These are phyloP conservation scores for Dictyostelium capitatum DNA, from an alignment of 78 protist genomes.

Conservation along the genomic window DNA sequence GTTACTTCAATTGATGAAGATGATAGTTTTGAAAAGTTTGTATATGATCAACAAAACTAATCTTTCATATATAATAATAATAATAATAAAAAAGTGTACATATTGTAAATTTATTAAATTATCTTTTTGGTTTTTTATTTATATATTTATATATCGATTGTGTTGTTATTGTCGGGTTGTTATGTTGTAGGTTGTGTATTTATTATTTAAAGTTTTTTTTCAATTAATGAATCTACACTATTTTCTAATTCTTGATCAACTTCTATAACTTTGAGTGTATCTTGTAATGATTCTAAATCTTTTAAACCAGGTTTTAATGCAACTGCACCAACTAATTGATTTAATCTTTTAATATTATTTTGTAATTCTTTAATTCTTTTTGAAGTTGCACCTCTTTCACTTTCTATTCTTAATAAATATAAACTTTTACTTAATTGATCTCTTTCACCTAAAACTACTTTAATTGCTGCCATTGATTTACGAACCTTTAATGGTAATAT, in stretches of 20 bases:
- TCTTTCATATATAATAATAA: neutral
- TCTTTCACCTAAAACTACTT: slow-evolving; percentile 67
- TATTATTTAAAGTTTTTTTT: slow-evolving; percentile 13
- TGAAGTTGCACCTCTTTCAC: neutral
- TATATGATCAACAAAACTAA: neutral
- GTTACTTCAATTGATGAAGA: slow-evolving; percentile 10
- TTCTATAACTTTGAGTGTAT: neutral
- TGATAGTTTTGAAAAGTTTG: slow-evolving; percentile 6
- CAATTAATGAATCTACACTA: neutral
- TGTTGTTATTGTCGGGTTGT: neutral
- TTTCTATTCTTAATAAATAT: slow-evolving; percentile 32
- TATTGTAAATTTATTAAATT: slow-evolving; percentile 3
- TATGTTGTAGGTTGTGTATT: neutral
- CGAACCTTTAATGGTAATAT: slow-evolving; percentile 13
- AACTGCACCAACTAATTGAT: slow-evolving; percentile 63
- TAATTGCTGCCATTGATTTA: slow-evolving; percentile 68
- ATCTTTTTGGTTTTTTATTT: neutral
- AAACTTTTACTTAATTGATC: slow-evolving; percentile 49
- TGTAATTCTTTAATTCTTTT: slow-evolving; percentile 3
- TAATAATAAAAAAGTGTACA: neutral
- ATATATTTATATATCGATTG: neutral
- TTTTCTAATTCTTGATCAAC: slow-evolving; percentile 27
- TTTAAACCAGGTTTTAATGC: slow-evolving; percentile 61
- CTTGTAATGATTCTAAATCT: slow-evolving; percentile 52
- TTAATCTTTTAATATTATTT: slow-evolving; percentile 13